Base-by-base conservation (phyloP, 2,329 filamentous ascomycete genomes). In the Diaporthe sp. region DNA sequence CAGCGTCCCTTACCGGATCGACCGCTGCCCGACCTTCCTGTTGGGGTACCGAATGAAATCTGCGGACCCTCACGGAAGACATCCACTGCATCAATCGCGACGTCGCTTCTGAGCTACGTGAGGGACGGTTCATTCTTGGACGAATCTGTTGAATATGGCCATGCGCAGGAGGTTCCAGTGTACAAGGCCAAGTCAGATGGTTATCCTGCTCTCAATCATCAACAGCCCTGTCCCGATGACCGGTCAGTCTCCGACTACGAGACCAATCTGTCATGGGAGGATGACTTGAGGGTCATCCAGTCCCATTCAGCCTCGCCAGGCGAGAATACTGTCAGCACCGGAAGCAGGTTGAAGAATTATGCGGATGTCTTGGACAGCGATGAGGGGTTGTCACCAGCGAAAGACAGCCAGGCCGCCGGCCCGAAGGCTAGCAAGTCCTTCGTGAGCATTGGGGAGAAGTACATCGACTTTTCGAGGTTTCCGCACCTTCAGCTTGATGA, bases 1-100 rank as follows among this genome's bases (percentile, higher is more conserved):
- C 77, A 79, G 34, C 78, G 81, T 3, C 80, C 82, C 3, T 72
- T 84, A 3, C 83, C 83, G 8, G 75, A 81, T 49, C 79, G 80
- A 1, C 82, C 83, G 10, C 15, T 73, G 3, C 77, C 77, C 4
- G 74, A 73, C 4, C 13, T 76, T 8, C 72, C 74, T 31, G 49
- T 51, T 4, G 19, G 37, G 4, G 44, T 51, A 12, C 44, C 72
- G 3, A 77, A 77, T 17, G 74, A 75, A 31, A 69, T 65, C 7
- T 59, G n/a, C 10, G 46, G 53, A 31, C 68, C 58, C 31, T 78
- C 76, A 10, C 75, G 78, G 65, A 62, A 76, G 22, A 68, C 71
- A n/a, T 79, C 78, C 17, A 68, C 37, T n/a, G 73, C 69, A 39
- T 74, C 75, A 12, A 65, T 77, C 28, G 57, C 76, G 28, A 42